A percentile compares a stretch with the other conserved stretches of the same genome.
Evolutionary conservation across 1,139 yeast species (phyloP).

Genomic region (Yamadazyma sp.): DNA sequence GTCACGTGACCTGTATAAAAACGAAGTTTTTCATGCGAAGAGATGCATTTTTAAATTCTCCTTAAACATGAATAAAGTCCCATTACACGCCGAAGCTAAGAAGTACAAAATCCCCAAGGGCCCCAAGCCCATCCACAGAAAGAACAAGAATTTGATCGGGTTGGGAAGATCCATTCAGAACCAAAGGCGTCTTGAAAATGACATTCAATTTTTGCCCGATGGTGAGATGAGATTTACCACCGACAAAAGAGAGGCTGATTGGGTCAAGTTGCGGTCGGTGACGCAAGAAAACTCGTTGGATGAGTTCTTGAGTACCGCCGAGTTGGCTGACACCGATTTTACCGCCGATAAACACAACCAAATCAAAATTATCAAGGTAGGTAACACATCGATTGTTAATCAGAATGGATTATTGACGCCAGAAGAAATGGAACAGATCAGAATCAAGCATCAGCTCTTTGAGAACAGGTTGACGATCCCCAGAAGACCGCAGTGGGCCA

Average conservation of each 20-base stretch:
- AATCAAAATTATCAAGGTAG: constrained; percentile 80
- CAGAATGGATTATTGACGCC: constrained; percentile 55
- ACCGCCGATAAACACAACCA: constrained; percentile 85
- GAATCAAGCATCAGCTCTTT: constrained; percentile 68
- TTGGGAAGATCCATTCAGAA: constrained; percentile 83
- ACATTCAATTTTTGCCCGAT: constrained; percentile 72
- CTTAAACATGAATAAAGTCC: constrained; percentile 31
- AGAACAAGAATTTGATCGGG: constrained; percentile 81
- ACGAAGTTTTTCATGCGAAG: constrained; percentile 1
- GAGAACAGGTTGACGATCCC: constrained; percentile 89
- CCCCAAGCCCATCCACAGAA: constrained; percentile 84
- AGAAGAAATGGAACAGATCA: constrained; percentile 65
- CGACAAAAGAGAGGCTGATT: constrained; percentile 77
- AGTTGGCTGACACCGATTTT: constrained; percentile 93
- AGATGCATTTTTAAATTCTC: neutral
- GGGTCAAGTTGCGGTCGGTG: constrained; percentile 90
- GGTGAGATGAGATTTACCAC: constrained; percentile 84
- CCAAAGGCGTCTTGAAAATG: constrained; percentile 67
- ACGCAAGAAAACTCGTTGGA: constrained; percentile 94
- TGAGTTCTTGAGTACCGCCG: constrained; percentile 93
- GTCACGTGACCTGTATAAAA: neutral
- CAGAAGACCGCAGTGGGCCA: constrained; percentile 85
- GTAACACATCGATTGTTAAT: constrained; percentile 53
- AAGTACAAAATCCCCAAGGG: constrained; percentile 77
- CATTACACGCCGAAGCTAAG: constrained; percentile 49